Evolutionary conservation across 164 flowering plant species (phyloP).

Genomic region (Stephania japonica): DNA sequence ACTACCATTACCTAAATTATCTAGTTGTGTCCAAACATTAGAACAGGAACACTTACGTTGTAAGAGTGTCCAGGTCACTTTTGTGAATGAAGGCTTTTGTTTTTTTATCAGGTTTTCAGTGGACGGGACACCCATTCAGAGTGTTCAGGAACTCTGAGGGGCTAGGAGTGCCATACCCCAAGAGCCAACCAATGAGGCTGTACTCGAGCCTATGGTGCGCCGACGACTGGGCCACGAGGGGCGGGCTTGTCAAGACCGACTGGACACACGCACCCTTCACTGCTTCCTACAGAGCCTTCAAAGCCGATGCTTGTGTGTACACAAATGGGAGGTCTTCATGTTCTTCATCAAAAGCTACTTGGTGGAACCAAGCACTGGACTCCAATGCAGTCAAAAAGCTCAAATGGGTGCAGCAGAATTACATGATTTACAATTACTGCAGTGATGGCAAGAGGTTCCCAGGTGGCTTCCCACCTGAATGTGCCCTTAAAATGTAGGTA

Average conservation of each 20-base stretch:
- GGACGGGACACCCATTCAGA: slow-evolving; percentile 12
- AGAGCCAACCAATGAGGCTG: slow-evolving; percentile 20
- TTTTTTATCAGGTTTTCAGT: slow-evolving; percentile 13
- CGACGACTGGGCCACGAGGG: slow-evolving; percentile 23
- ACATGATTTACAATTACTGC: slow-evolving; percentile 18
- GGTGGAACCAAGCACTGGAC: slow-evolving; percentile 14
- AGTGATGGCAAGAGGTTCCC: slow-evolving; percentile 15
- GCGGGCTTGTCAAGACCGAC: slow-evolving; percentile 13
- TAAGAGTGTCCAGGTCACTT: too few species aligned
- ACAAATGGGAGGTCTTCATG: slow-evolving; percentile 6
- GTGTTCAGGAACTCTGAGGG: slow-evolving; percentile 13
- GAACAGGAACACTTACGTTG: too few species aligned
- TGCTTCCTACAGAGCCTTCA: slow-evolving; percentile 11
- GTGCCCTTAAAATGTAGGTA: neutral
- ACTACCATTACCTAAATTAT: too few species aligned
- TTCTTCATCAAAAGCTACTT: slow-evolving; percentile 2
- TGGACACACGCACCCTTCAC: slow-evolving; percentile 17
- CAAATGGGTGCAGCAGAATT: slow-evolving; percentile 13
- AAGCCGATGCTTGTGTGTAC: slow-evolving; percentile 10
- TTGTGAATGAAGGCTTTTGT: too few species aligned
- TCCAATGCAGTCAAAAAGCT: slow-evolving; percentile 3
- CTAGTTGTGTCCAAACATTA: too few species aligned
- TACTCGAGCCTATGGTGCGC: slow-evolving; percentile 22
- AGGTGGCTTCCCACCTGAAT: slow-evolving; percentile 13
- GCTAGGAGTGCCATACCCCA: slow-evolving; percentile 20